Conservation (phyloP, 2,329 filamentous ascomycete genomes). For the Penicillium sp. region DNA sequence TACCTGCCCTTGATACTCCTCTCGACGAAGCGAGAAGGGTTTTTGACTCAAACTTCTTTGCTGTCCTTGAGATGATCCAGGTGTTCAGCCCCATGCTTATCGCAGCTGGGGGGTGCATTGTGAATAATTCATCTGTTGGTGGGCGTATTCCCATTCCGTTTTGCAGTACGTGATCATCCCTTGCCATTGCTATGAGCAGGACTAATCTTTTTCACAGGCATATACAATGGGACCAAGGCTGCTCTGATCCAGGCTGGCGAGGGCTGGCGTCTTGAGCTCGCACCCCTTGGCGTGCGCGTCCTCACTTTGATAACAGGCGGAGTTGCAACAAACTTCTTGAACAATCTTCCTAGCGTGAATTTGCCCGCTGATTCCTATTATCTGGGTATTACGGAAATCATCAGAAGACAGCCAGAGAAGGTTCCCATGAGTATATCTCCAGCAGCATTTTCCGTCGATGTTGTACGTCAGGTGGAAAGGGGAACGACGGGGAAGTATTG, state of each 20-base stretch:
- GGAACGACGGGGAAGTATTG: not conserved
- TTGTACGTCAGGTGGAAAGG: constrained; percentile 1
- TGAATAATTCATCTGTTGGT: constrained; percentile 1
- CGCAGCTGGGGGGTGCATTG: not conserved
- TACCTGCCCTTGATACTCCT: not conserved
- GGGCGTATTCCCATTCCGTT: not conserved
- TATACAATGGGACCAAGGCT: not conserved
- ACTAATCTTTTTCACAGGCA: not conserved
- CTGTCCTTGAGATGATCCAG: too few species aligned
- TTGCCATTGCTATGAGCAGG: not conserved
- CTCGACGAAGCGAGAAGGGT: not conserved
- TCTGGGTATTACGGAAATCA: not conserved
- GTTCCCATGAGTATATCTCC: not conserved
- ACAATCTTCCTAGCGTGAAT: not conserved
- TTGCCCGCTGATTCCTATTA: not conserved
- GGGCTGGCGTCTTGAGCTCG: not conserved
- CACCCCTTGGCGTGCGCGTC: not conserved
- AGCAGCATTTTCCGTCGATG: not conserved
- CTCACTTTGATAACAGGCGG: not conserved
- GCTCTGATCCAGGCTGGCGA: not conserved
- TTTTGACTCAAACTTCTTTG: not conserved
- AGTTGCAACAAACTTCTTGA: not conserved
- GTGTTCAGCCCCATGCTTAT: not conserved
- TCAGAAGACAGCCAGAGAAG: not conserved
- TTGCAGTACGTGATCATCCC: not conserved